Evolutionary conservation across 78 protist species (phyloP).

Genomic region (Dictyostelium intermedium): DNA sequence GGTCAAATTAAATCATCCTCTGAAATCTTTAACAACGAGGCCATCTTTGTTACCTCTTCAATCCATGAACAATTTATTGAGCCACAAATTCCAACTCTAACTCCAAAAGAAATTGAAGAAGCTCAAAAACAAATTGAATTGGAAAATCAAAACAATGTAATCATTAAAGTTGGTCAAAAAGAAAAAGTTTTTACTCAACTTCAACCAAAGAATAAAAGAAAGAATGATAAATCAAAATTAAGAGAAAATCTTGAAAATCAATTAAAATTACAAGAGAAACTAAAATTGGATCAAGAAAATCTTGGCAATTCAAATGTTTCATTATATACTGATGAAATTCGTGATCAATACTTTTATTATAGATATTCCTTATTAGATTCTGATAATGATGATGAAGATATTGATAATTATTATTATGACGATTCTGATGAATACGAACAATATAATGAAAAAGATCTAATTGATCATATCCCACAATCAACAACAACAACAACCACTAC

Average conservation of each 20-base stretch:
- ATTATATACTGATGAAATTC: not conserved
- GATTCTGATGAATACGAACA: not conserved
- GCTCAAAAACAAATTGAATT: not conserved
- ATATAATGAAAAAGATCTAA: not conserved
- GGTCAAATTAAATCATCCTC: not conserved
- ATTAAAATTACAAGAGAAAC: not conserved
- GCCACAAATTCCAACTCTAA: not conserved
- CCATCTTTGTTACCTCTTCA: not conserved
- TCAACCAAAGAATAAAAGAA: not conserved
- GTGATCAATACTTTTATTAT: conserved; percentile 1
- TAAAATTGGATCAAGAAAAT: not conserved
- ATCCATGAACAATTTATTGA: not conserved
- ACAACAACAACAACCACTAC: not conserved
- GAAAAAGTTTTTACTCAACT: not conserved
- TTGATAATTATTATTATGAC: not conserved
- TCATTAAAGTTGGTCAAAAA: not conserved
- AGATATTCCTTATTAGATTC: not conserved
- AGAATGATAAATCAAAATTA: not conserved
- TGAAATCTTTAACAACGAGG: conserved; percentile 7
- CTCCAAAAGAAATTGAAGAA: not conserved
- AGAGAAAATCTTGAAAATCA: not conserved
- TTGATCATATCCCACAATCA: not conserved
- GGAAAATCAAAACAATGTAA: not conserved
- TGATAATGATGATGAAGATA: not conserved
- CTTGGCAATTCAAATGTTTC: not conserved